Conservation (phyloP, 148 eudicot genomes). For the Silene uniflora region DNA sequence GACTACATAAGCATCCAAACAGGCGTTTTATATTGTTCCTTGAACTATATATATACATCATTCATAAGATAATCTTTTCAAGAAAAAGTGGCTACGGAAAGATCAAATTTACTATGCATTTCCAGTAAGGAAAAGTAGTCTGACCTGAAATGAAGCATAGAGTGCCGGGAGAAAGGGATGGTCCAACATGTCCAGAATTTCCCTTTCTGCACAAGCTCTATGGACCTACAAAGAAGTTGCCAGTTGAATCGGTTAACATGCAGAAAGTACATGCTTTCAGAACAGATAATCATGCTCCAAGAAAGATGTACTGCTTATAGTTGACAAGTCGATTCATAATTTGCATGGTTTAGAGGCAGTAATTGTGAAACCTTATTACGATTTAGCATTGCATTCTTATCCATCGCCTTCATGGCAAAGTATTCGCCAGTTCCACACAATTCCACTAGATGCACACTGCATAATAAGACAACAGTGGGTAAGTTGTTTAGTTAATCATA, state of each 20-base stretch:
- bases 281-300: slow-evolving; percentile 5
- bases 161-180: slow-evolving; percentile 98
- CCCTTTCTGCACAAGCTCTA: slow-evolving; percentile 98
- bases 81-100: too few species aligned
- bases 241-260: neutral
- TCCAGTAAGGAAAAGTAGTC: slow-evolving; percentile 4
- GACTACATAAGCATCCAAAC: neutral
- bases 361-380: slow-evolving; percentile 70
- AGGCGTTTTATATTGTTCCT: neutral
- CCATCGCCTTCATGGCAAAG: slow-evolving; percentile 99
- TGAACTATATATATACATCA: too few species aligned
- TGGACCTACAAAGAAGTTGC: slow-evolving; percentile 60
- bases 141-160: slow-evolving; percentile 98
- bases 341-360: neutral
- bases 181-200: slow-evolving; percentile 83
- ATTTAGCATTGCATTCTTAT: slow-evolving; percentile 82
- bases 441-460: slow-evolving; percentile 98
- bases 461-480: slow-evolving; percentile 2
- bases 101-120: neutral
- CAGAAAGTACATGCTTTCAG: neutral
- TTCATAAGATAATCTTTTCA: too few species aligned
- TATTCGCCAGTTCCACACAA: slow-evolving; percentile 66
- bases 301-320: neutral
- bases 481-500: neutral
- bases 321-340: neutral